phyloP scores from a whole-genome alignment of 2,329 filamentous ascomycete species.

The Pestalotiopsis sp. region DNA sequence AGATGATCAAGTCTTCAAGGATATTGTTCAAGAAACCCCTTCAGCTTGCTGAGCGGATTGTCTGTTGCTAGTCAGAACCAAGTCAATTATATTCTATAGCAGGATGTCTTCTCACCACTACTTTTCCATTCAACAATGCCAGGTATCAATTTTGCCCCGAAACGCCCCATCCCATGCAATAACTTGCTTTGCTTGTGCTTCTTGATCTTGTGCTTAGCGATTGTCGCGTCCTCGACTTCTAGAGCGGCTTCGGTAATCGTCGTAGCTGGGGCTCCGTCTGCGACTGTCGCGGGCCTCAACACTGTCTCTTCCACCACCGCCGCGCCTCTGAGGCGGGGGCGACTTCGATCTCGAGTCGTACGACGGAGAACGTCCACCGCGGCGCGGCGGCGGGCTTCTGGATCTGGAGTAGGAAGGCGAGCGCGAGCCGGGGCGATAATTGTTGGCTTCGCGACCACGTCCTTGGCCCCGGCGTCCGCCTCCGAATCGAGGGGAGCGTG shows the following conservation, averaged over 20 bases:
- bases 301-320: slow-evolving; percentile 31
- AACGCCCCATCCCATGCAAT: slow-evolving; percentile 8
- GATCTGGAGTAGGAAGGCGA: slow-evolving; percentile 42
- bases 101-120: background rate
- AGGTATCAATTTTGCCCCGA: slow-evolving; percentile 9
- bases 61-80: background rate
- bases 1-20: no score
- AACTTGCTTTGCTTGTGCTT: background rate
- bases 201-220: slow-evolving; percentile 23
- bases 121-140: background rate
- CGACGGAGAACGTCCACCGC: slow-evolving; percentile 48
- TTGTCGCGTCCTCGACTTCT: slow-evolving; percentile 38
- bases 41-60: no score
- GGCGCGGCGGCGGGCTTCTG: slow-evolving; percentile 26
- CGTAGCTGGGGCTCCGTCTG: slow-evolving; percentile 50
- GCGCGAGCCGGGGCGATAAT: slow-evolving; percentile 62
- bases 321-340: slow-evolving; percentile 31
- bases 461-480: slow-evolving; percentile 33
- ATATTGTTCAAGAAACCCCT: no score
- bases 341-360: slow-evolving; percentile 51
- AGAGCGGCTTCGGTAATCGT: slow-evolving; percentile 45
- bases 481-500: slow-evolving; percentile 20
- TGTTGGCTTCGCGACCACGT: slow-evolving; percentile 43
- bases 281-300: slow-evolving; percentile 27
- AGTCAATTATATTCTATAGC: background rate